Base-by-base conservation (phyloP, 768 basidiomycete genomes). In the Coprinopsis sp. region DNA sequence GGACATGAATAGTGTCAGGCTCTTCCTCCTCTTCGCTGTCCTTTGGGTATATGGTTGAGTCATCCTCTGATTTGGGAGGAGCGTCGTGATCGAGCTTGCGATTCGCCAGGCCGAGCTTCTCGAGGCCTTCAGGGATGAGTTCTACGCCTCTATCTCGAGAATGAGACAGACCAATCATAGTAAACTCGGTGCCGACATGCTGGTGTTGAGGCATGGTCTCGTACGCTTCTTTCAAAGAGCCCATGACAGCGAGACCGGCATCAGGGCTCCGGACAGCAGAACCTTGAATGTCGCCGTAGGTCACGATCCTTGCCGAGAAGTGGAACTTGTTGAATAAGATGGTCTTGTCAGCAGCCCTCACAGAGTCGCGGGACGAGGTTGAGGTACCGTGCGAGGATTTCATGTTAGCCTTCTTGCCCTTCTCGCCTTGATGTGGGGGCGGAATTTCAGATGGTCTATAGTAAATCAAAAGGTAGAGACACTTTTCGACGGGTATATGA, bases 91-190 rank as follows among this genome's bases (percentile, higher is more conserved):
- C 59, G 28, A 58, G 62, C 2, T 67, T 59, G 21, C 62, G 61
- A 4, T 65, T 65, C 54, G 83, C 82, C 51, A 93, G 66, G 0
- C 88, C 89, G 46, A 94, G 72, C 60, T 81, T 78, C 53, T 80
- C 74, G 44, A 93, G 71, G 0, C 88, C 91, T 39, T 94, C 83
- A 0, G 84, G 77, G n/a, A 82, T 62, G 51, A 94, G 89, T 61
- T 89, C 81, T 41, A 94, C 77, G 3, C 88, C 88, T 1, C 68
- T 63, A 24, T 82, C 76, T 18, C 82, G 77, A 21, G 79, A 75
- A 41, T 73, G 64, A 52, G 84, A 89, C 2, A 77, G 63, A 10
- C 82, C 84, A 34, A 88, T 73, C 46, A 84, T 70, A 30, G 37
- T 47, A 24, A 49, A 42, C n/a, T n/a, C n/a, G 6, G 33, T 44